Evolutionary conservation across 2,329 filamentous ascomycete genomes (phyloP).

Genomic region (Ceratocystis eucalypticola): DNA sequence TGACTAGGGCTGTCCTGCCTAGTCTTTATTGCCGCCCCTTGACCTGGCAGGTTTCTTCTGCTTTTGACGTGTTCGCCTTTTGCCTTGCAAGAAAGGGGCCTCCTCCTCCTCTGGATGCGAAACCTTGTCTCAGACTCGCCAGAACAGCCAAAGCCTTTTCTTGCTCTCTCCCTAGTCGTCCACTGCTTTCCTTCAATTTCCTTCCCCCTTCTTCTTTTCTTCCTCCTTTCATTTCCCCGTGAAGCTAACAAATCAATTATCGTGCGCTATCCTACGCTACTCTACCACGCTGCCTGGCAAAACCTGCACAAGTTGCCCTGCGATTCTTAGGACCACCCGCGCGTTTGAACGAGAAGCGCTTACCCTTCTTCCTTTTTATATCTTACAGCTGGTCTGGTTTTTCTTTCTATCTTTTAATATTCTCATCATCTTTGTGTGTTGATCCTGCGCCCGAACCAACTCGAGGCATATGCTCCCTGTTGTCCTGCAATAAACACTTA

Average conservation of each 20-base stretch:
- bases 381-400: conserved; percentile 13
- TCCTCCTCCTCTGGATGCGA: neutral
- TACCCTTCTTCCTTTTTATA: neutral
- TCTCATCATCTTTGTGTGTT: conserved; percentile 5
- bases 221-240: neutral
- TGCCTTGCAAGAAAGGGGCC: neutral
- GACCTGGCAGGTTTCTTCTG: neutral
- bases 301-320: no score
- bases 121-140: conserved; percentile 6
- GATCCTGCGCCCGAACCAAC: neutral
- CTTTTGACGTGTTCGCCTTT: neutral
- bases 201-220: conserved; percentile 9
- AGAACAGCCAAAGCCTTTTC: neutral
- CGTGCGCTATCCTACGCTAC: neutral
- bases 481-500: no score
- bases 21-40: neutral
- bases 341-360: neutral
- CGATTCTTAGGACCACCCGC: neutral
- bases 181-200: neutral
- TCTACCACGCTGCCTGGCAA: neutral
- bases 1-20: neutral
- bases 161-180: neutral
- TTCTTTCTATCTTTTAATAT: neutral
- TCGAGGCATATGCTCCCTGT: neutral
- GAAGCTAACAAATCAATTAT: neutral